Percentiles rank a stretch among this genome's conserved stretches.
phyloP scores from a whole-genome alignment of 768 basidiomycete species.

The Scleroderma bovista region DNA sequence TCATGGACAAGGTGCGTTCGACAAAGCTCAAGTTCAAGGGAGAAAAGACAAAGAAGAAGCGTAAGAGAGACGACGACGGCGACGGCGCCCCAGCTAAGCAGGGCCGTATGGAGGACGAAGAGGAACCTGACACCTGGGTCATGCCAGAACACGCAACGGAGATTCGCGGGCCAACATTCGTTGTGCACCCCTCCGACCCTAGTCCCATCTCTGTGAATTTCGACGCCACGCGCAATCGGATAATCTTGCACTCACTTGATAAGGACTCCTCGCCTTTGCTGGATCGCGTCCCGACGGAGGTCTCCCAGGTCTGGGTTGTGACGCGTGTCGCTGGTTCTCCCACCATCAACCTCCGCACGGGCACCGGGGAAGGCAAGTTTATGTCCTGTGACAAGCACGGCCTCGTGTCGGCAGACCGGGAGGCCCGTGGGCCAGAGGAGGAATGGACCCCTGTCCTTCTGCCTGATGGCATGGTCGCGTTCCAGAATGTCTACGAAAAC shows the following conservation, averaged over 20 bases:
- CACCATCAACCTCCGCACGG: slow-evolving; percentile 82
- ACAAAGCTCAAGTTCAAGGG: slow-evolving; percentile 87
- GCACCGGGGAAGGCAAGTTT: slow-evolving; percentile 86
- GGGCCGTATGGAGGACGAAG: slow-evolving; percentile 52
- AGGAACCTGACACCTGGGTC: slow-evolving; percentile 75
- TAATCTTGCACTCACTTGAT: slow-evolving; percentile 61
- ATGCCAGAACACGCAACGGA: slow-evolving; percentile 63
- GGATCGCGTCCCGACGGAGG: slow-evolving; percentile 70
- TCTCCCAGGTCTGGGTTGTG: slow-evolving; percentile 87
- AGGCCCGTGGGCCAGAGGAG: slow-evolving; percentile 89
- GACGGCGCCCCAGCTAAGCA: slow-evolving; percentile 38
- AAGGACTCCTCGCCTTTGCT: slow-evolving; percentile 54
- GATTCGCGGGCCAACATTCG: slow-evolving; percentile 85
- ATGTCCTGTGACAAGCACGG: slow-evolving; percentile 85
- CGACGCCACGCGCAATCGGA: slow-evolving; percentile 67
- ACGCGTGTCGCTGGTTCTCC: slow-evolving; percentile 81
- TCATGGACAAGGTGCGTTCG: slow-evolving; percentile 50
- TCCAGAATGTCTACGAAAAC: slow-evolving; percentile 86
- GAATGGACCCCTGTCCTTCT: slow-evolving; percentile 87
- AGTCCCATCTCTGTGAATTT: slow-evolving; percentile 72
- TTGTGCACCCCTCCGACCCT: slow-evolving; percentile 77
- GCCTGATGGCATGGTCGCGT: slow-evolving; percentile 81
- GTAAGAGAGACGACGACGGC: slow-evolving; percentile 59
- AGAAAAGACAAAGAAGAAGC: slow-evolving; percentile 79
- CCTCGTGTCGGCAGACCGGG: slow-evolving; percentile 75